Base-by-base conservation (phyloP, 768 basidiomycete genomes). In the Chlorophyllum brunneum region DNA sequence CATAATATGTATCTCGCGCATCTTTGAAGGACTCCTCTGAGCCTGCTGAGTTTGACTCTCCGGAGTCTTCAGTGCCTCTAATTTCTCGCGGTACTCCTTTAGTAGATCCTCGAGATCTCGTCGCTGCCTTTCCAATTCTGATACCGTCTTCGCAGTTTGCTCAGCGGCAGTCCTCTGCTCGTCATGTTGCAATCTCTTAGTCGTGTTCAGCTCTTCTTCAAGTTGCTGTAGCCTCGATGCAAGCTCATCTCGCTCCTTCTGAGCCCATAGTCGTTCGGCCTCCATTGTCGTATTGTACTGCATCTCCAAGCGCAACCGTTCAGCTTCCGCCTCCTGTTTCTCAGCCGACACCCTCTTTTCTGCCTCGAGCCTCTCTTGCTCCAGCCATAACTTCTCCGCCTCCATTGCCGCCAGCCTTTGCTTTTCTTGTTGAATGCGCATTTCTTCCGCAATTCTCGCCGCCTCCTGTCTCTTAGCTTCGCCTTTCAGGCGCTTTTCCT, bases 371-470 rank as follows among this genome's bases (percentile, higher is more conserved):
- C 62, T 59, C 54, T 68, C 67, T 27, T 56, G 57, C 36, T 65
- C 61, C 33, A 65, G 30, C n/a, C 61, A 63, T 8, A 56, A 54
- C 42, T 58, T 59, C 50, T 73, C 67, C 15, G 62, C 66, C 39
- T 63, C 60, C 51, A 64, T 60, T 13, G 48, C 51, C 16, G 56
- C 55, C 20, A 62, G 37, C 11, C 59, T 59, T 41, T 61, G 43
- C 48, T 56, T 62, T 57, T 71, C 70, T 47, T 55, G 48, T 48
- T 68, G 64, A 34, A 63, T 58, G 26, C 58, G 65, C 31, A 51
- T 62, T 45, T 58, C 61, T 56, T 73, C 66, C n/a, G 58, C 65
- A 44, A 62, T 55, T 30, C 60, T 64, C 26, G 64, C 65, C 56
- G 64, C 68, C 27, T 65, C 60, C 41, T 61, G 31, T 46, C 63